These are phyloP conservation scores for Brettanomyces anomalus DNA, from an alignment of 805 yeast species.

Conservation along the genomic window DNA sequence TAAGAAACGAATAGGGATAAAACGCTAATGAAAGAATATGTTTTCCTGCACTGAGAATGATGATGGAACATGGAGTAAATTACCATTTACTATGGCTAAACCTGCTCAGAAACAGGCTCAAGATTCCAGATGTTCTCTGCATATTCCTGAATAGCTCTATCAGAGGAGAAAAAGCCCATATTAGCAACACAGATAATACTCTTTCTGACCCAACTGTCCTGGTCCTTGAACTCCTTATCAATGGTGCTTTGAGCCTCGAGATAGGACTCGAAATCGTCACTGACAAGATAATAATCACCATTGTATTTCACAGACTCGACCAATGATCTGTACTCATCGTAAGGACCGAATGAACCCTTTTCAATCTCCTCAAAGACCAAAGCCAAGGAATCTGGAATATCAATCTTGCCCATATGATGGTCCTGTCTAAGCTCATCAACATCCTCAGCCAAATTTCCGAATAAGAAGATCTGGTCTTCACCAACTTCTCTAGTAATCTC, in stretches of 20 bases:
- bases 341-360: conserved; percentile 60
- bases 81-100: not conserved
- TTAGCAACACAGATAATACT: conserved; percentile 75
- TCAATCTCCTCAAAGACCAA: conserved; percentile 62
- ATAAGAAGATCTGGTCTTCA: conserved; percentile 84
- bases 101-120: conserved; percentile 45
- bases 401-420: conserved; percentile 54
- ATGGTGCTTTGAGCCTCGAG: conserved; percentile 71
- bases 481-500: conserved; percentile 92
- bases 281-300: conserved; percentile 81
- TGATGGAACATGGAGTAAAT: no score
- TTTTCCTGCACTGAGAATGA: not conserved
- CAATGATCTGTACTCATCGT: conserved; percentile 55
- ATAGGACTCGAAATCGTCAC: conserved; percentile 84
- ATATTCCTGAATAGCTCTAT: conserved; percentile 84
- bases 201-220: conserved; percentile 70
- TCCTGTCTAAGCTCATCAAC: conserved; percentile 78
- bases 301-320: conserved; percentile 61
- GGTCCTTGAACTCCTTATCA: conserved; percentile 57
- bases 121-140: conserved; percentile 91
- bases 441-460: conserved; percentile 84
- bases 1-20: no score
- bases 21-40: not conserved
- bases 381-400: conserved; percentile 49
- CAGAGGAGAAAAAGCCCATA: conserved; percentile 89